Percentiles rank a stretch among this genome's conserved stretches.
Conservation (phyloP, 805 yeast genomes). For the Jamesozyma spencerorum region DNA sequence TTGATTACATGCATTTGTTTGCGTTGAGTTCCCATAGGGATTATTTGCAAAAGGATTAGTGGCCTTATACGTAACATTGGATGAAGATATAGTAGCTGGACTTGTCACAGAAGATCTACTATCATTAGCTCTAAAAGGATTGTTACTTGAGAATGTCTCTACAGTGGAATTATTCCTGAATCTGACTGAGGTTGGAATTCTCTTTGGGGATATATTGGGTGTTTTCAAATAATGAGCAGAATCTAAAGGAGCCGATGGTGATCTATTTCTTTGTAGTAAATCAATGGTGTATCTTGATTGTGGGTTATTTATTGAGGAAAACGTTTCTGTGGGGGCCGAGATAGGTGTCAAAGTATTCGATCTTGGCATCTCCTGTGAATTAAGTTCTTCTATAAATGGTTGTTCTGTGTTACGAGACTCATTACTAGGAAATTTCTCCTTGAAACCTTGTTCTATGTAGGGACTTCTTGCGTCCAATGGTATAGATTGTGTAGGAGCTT, state of each 20-base stretch:
- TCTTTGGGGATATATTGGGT: slow-evolving; percentile 3
- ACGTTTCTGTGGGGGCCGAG: not conserved
- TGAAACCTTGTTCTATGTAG: no score
- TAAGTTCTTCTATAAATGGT: no score
- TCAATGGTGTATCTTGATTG: not conserved
- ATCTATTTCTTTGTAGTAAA: not conserved
- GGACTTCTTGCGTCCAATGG: not conserved
- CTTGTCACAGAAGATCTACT: not conserved
- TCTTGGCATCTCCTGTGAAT: not conserved
- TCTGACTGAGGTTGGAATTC: slow-evolving; percentile 4
- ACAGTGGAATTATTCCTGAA: not conserved
- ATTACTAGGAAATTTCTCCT: no score
- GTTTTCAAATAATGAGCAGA: not conserved
- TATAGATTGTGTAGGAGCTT: not conserved
- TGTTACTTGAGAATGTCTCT: slow-evolving; percentile 2
- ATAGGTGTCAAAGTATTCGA: not conserved
- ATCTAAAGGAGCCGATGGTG: slow-evolving; percentile 3
- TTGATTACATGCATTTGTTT: not conserved
- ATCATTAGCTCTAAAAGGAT: slow-evolving; percentile 6
- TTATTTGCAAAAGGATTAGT: not conserved
- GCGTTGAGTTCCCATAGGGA: not conserved
- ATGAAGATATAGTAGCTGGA: no score
- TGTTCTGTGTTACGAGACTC: no score
- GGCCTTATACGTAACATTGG: not conserved
- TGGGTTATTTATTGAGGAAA: not conserved